Conservation (phyloP, 2,329 filamentous ascomycete genomes). For the Colletotrichum sp. region DNA sequence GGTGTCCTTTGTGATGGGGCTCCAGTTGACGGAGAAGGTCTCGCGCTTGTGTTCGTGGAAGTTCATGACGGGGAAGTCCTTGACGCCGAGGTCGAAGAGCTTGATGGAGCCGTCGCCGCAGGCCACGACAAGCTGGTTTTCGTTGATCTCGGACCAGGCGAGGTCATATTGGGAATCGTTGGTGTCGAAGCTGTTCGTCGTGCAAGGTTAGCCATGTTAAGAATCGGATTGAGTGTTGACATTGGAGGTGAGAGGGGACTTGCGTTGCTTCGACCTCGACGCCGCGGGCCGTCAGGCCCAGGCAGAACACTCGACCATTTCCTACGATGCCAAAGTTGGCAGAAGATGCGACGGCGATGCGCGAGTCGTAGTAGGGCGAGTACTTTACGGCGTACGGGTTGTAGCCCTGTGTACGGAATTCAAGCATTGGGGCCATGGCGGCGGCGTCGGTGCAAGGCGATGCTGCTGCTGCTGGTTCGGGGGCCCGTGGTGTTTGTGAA, state of each 20-base stretch:
- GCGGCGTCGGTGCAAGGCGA: not conserved
- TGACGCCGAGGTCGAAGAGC: slow-evolving; percentile 84
- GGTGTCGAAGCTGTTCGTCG: slow-evolving; percentile 79
- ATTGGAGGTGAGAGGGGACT: slow-evolving; percentile 21
- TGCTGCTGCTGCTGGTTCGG: not conserved
- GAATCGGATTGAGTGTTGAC: not conserved
- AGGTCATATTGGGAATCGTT: slow-evolving; percentile 97
- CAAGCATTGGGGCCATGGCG: slow-evolving; percentile 72
- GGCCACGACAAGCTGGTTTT: slow-evolving; percentile 89
- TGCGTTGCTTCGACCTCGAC: slow-evolving; percentile 85
- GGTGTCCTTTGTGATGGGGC: slow-evolving; percentile 85
- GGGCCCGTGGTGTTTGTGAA: not conserved
- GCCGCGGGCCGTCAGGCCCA: slow-evolving; percentile 82
- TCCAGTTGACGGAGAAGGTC: slow-evolving; percentile 93
- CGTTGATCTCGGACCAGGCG: slow-evolving; percentile 94
- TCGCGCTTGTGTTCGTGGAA: slow-evolving; percentile 95
- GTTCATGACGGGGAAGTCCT: slow-evolving; percentile 86
- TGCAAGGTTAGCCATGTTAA: not conserved
- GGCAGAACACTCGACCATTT: slow-evolving; percentile 87
- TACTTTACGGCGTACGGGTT: slow-evolving; percentile 98
- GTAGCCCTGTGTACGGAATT: slow-evolving; percentile 91
- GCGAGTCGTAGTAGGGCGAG: slow-evolving; percentile 96
- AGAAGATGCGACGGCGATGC: slow-evolving; percentile 87
- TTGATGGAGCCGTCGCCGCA: slow-evolving; percentile 95
- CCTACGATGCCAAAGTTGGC: slow-evolving; percentile 97